phyloP scores from a whole-genome alignment of 805 yeast species.

The Candida odintsovae region DNA sequence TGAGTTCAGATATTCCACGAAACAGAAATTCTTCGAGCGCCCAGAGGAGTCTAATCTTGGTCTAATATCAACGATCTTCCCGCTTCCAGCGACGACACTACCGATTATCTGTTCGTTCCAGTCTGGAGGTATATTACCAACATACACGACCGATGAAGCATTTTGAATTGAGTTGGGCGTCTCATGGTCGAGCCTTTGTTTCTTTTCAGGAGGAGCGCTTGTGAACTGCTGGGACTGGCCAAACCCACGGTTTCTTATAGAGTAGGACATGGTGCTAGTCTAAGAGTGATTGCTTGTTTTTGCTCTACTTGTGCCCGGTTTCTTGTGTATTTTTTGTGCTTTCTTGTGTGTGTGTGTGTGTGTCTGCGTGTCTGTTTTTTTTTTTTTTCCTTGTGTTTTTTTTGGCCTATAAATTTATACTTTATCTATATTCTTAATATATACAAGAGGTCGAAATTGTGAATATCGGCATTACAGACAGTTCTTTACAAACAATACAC shows the following conservation, averaged over 20 bases:
- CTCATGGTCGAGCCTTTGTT: not conserved
- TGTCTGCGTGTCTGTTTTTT: no score
- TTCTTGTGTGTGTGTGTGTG: not conserved
- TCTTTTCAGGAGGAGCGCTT: not conserved
- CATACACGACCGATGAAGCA: slow-evolving; percentile 38
- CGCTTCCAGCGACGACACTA: slow-evolving; percentile 67
- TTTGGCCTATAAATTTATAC: no score
- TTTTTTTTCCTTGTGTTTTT: no score
- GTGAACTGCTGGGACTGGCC: not conserved
- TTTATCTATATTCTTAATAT: no score
- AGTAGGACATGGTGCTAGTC: slow-evolving; percentile 5
- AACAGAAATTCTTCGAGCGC: slow-evolving; percentile 61
- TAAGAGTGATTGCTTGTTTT: no score
- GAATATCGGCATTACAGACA: not conserved
- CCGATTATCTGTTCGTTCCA: slow-evolving; percentile 64
- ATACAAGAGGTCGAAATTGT: no score
- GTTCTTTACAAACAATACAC: no score
- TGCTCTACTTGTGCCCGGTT: no score
- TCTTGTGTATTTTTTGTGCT: not conserved
- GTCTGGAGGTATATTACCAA: slow-evolving; percentile 63
- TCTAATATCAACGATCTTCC: slow-evolving; percentile 63
- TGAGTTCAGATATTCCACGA: slow-evolving; percentile 51
- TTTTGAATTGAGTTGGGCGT: not conserved
- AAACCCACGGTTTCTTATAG: slow-evolving; percentile 12
- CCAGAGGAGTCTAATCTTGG: slow-evolving; percentile 32